Base-by-base conservation (phyloP, 2,329 filamentous ascomycete genomes). In the Pezicula neosporulosa region DNA sequence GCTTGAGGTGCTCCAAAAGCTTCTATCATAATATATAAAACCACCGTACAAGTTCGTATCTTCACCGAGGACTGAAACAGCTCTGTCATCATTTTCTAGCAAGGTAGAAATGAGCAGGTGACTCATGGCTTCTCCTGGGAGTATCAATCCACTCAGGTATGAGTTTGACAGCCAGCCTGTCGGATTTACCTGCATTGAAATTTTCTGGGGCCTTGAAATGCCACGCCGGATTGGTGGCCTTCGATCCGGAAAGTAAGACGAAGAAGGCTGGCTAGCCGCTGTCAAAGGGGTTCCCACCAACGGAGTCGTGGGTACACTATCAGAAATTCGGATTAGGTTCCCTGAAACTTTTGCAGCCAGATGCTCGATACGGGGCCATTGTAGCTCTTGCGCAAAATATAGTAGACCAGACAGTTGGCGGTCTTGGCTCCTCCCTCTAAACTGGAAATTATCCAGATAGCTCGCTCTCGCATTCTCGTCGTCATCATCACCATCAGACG, bases 1-100 rank as follows among this genome's bases (percentile, higher is more conserved):
- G 62, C 83, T 86, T 12, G 78, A 75, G 1, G 80, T 85, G 66
- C 83, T 87, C 84, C 84, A 87, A 64, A 86, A 87, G 55, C 82
- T 87, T 70, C 81, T 84, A 2, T 76, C 76, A 4, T 66, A 68
- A 60, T 86, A 86, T 3, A 85, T 73, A 56, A 87, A 87, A 0
- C 85, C 84, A 15, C 81, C 80, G 41, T 81, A 83, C 1, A 87
- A 67, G 55, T 83, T 84, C 3, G 82, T 82, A 61, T 81, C 76
- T 1, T 80, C 74, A 0, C 84, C 84, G 8, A 87, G 68, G 44
- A 66, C 77, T n/a, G 68, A 66, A 58, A 87, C 73, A 2, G 82
- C 84, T 19, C 76, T 71, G n/a, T 73, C 71, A 55, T 87, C 83
- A 52, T 82, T 84, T 60, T 87, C 85, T 6, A 87, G 66, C 46